Evolutionary conservation across 169 alveolate genomes (phyloP).

Genomic region (Eimeria sp.): DNA sequence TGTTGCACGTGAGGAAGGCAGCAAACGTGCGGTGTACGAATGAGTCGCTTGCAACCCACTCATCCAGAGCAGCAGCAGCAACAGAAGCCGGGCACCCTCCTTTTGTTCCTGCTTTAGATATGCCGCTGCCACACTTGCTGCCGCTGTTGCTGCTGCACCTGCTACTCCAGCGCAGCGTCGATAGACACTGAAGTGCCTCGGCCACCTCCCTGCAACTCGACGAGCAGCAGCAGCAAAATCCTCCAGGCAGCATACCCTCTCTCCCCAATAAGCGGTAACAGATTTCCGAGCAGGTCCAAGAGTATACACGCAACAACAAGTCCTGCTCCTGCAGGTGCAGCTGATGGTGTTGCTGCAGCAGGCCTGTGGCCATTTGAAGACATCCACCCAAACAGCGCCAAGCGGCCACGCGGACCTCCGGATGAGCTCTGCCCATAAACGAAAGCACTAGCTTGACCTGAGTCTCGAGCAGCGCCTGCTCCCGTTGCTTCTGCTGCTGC

Average conservation of each 20-base stretch:
- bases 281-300: constrained; percentile 24
- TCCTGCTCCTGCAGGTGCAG: constrained; percentile 26
- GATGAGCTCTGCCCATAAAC: not conserved
- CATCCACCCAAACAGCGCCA: constrained; percentile 61
- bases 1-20: not conserved
- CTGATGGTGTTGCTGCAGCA: not conserved
- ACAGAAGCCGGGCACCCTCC: constrained; percentile 16
- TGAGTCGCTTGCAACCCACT: constrained; percentile 58
- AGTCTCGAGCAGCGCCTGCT: constrained; percentile 34
- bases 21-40: constrained; percentile 58
- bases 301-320: constrained; percentile 13
- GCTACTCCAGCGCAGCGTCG: constrained; percentile 41
- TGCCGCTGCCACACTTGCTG: not conserved
- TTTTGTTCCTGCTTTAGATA: constrained; percentile 2
- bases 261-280: not conserved
- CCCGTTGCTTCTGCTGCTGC: constrained; percentile 25
- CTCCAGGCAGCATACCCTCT: constrained; percentile 33
- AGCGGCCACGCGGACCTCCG: constrained; percentile 57
- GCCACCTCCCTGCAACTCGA: constrained; percentile 11
- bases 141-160: constrained; percentile 54
- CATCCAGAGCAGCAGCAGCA: constrained; percentile 65
- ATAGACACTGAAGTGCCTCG: constrained; percentile 15
- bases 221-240: constrained; percentile 41
- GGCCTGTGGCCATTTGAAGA: constrained; percentile 4
- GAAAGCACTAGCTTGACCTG: constrained; percentile 19